A percentile compares a stretch with the other conserved stretches of the same genome.
Evolutionary conservation across 2,329 filamentous ascomycete genomes (phyloP).

Genomic region (Cladosporium sp.): DNA sequence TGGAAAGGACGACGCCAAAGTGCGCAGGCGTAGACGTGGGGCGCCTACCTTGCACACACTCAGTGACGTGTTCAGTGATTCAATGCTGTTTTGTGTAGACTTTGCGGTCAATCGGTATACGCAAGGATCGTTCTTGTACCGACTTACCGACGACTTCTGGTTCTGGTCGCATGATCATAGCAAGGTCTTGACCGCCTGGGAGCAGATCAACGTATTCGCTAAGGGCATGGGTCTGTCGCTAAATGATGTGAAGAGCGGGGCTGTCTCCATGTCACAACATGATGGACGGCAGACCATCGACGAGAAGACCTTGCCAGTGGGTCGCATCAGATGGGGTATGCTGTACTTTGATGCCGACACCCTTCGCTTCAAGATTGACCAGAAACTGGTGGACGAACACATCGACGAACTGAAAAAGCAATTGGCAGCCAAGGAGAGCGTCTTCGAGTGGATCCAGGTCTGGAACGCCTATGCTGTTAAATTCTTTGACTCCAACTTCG

Average conservation of each 20-base stretch:
- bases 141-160: slow-evolving; percentile 64
- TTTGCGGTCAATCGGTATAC: slow-evolving; percentile 59
- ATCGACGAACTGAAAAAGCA: slow-evolving; percentile 57
- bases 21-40: slow-evolving; percentile 50
- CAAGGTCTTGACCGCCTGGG: slow-evolving; percentile 56
- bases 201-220: slow-evolving; percentile 52
- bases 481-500: slow-evolving; percentile 54
- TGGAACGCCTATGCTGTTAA: slow-evolving; percentile 53
- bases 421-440: slow-evolving; percentile 51
- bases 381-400: slow-evolving; percentile 55
- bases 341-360: slow-evolving; percentile 51
- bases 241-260: background rate
- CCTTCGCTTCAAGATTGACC: slow-evolving; percentile 58
- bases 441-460: slow-evolving; percentile 55
- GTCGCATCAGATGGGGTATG: slow-evolving; percentile 58
- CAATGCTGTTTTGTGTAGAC: slow-evolving; percentile 61
- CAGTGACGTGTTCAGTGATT: slow-evolving; percentile 58
- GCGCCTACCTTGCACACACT: slow-evolving; percentile 58
- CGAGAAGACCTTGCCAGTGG: slow-evolving; percentile 40
- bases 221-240: background rate
- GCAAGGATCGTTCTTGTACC: slow-evolving; percentile 52
- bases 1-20: slow-evolving; percentile 29
- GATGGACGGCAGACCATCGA: background rate
- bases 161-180: slow-evolving; percentile 56
- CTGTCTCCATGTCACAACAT: background rate